Percentiles rank a stretch among this genome's conserved stretches.
phyloP scores from a whole-genome alignment of 2,329 filamentous ascomycete species.

The Scytalidium lignicola region DNA sequence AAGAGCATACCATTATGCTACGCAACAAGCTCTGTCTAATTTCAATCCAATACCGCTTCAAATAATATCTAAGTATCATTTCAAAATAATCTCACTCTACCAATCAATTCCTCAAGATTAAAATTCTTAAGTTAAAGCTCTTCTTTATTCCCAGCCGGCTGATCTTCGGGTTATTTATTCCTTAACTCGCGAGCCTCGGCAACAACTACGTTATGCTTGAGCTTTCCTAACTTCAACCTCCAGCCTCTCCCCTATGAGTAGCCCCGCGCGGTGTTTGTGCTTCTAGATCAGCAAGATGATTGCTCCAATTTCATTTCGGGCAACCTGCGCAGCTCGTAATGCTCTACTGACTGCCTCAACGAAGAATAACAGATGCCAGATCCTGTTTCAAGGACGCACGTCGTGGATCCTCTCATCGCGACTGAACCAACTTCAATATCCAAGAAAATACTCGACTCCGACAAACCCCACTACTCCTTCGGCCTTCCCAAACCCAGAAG shows the following conservation, averaged over 20 bases:
- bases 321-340: not conserved
- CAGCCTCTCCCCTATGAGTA: not conserved
- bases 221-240: too few species aligned
- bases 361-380: not conserved
- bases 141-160: too few species aligned
- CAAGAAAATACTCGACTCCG: not conserved
- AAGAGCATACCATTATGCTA: too few species aligned
- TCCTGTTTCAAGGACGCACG: not conserved
- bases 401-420: not conserved
- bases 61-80: too few species aligned
- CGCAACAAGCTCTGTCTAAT: too few species aligned
- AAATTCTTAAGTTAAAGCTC: too few species aligned
- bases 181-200: too few species aligned
- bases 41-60: too few species aligned
- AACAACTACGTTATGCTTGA: too few species aligned
- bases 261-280: not conserved
- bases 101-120: too few species aligned
- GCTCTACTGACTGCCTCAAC: not conserved
- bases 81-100: too few species aligned
- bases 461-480: not conserved
- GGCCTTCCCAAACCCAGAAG: not conserved
- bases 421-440: not conserved
- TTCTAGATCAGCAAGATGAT: not conserved
- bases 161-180: too few species aligned
- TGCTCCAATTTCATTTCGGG: not conserved